Conservation (phyloP, 352 stramenopile species). For the Globisporangium parvum region DNA sequence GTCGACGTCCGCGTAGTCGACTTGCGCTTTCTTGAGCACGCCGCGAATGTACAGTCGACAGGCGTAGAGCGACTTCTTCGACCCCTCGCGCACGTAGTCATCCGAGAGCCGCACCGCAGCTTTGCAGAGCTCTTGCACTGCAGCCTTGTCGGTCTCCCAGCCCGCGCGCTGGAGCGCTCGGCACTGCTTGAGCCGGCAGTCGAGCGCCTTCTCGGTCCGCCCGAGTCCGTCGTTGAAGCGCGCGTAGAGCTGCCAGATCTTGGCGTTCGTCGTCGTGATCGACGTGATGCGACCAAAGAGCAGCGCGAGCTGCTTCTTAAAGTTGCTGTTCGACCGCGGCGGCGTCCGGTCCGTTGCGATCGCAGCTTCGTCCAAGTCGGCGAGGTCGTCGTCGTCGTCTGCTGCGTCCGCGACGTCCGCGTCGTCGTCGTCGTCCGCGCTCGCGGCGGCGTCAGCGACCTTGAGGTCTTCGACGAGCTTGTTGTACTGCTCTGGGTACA, state of each 20-base stretch:
- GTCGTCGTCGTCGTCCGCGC: conserved; percentile 9
- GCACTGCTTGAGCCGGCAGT: conserved; percentile 76
- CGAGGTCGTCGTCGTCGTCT: conserved; percentile 35
- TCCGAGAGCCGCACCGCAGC: conserved; percentile 47
- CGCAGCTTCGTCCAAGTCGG: conserved; percentile 40
- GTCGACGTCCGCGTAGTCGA: conserved; percentile 53
- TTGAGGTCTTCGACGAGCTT: conserved; percentile 29
- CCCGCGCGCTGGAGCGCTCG: conserved; percentile 58
- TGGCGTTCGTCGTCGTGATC: conserved; percentile 69
- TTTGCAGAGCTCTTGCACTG: conserved; percentile 52
- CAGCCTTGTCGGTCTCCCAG: conserved; percentile 59
- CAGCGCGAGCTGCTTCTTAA: conserved; percentile 44
- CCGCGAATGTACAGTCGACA: conserved; percentile 71
- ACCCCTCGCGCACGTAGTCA: conserved; percentile 61
- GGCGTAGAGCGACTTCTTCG: conserved; percentile 76
- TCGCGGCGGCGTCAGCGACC: conserved; percentile 14
- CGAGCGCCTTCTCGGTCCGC: conserved; percentile 59
- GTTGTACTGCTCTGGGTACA: conserved; percentile 49
- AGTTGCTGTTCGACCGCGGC: conserved; percentile 10
- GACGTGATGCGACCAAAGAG: conserved; percentile 75
- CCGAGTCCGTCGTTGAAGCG: conserved; percentile 71
- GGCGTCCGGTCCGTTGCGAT: conserved; percentile 14
- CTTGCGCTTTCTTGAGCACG: conserved; percentile 71
- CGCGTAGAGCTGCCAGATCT: conserved; percentile 81
- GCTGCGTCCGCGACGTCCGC: conserved; percentile 17